These are phyloP conservation scores for Paraconiothyrium sp. DNA, from an alignment of 2,329 filamentous ascomycete species.

Conservation along the genomic window DNA sequence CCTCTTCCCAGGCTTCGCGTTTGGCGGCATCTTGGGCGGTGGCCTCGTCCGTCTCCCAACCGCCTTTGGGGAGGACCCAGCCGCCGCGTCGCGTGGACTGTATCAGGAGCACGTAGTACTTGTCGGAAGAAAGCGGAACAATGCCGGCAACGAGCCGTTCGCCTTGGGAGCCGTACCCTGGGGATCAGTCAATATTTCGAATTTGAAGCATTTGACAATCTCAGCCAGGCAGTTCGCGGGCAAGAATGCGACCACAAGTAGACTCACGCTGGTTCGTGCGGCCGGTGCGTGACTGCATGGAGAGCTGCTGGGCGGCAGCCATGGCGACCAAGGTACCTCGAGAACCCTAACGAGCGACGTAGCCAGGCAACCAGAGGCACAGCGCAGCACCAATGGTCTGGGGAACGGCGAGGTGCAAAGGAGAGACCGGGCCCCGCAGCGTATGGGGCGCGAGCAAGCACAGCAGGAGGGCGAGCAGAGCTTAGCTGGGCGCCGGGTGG, in stretches of 20 bases:
- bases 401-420: not conserved
- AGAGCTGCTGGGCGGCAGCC: constrained; percentile 56
- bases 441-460: constrained; percentile 15
- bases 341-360: constrained; percentile 18
- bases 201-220: not conserved
- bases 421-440: constrained; percentile 6
- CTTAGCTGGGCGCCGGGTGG: not conserved
- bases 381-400: constrained; percentile 24
- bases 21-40: constrained; percentile 83
- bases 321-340: constrained; percentile 41
- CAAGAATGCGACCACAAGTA: not conserved
- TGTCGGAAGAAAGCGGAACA: constrained; percentile 87
- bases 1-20: constrained; percentile 98
- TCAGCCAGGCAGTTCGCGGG: not conserved
- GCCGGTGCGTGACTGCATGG: constrained; percentile 75
- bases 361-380: constrained; percentile 23
- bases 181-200: constrained; percentile 28
- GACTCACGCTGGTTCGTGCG: constrained; percentile 83
- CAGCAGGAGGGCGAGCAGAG: constrained; percentile 10
- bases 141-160: constrained; percentile 95
- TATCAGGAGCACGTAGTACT: constrained; percentile 88
- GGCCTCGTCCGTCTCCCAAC: constrained; percentile 94
- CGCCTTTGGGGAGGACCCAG: constrained; percentile 97
- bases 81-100: constrained; percentile 89
- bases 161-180: constrained; percentile 91